A percentile compares a stretch with the other conserved stretches of the same genome.
phyloP scores from a whole-genome alignment of 108 stramenopile genomes.

The Skeletonema potamos region DNA sequence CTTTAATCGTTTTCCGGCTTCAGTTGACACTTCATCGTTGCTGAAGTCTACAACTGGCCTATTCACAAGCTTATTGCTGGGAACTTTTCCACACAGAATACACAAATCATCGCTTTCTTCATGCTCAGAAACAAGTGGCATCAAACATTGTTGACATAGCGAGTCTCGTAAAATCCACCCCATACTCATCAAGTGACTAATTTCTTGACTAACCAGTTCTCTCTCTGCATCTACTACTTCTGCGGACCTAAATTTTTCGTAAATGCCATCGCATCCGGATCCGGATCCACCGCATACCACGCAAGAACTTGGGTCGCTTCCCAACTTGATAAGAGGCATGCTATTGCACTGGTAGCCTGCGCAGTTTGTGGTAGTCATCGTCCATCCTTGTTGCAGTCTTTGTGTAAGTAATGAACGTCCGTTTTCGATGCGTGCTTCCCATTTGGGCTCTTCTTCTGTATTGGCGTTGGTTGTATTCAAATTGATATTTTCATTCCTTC shows the following conservation, averaged over 20 bases:
- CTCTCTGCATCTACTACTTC: conserved; percentile 24
- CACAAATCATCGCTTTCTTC: conserved; percentile 19
- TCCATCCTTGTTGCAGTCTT: conserved; percentile 23
- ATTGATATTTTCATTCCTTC: no score
- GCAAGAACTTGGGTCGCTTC: conserved; percentile 12
- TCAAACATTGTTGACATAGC: conserved; percentile 20
- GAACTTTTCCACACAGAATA: conserved; percentile 24
- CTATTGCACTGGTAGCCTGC: conserved; percentile 14
- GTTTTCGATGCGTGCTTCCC: conserved; percentile 16
- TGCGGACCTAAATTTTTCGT: conserved; percentile 6
- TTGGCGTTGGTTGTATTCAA: no score
- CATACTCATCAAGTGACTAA: conserved; percentile 18
- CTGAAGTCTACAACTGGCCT: not conserved
- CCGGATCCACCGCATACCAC: conserved; percentile 29
- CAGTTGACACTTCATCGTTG: conserved; percentile 13
- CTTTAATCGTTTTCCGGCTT: conserved; percentile 17
- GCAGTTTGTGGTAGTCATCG: conserved; percentile 18
- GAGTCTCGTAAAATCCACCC: conserved; percentile 23
- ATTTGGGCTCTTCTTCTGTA: not conserved
- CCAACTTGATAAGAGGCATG: conserved; percentile 15
- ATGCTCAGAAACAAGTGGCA: conserved; percentile 27
- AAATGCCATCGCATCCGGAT: conserved; percentile 19
- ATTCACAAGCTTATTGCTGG: not conserved
- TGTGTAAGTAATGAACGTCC: conserved; percentile 22
- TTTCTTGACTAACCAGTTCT: conserved; percentile 21